phyloP scores from a whole-genome alignment of 306 rosid species.

The Geum urbanum region DNA sequence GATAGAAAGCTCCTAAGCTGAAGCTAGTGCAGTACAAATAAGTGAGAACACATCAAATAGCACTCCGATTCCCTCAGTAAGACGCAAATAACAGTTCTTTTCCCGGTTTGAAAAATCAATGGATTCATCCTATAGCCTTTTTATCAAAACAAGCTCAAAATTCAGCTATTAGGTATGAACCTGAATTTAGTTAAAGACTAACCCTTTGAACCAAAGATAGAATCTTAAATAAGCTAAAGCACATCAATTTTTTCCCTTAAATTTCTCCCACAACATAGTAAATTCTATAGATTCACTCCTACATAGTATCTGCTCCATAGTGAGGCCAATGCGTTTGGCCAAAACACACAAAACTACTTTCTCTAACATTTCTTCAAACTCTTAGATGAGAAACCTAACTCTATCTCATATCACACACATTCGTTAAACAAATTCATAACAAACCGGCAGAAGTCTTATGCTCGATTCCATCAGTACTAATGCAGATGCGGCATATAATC shows the following conservation, averaged over 20 bases:
- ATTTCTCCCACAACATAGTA: neutral
- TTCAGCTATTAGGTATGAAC: neutral
- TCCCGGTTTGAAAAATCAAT: neutral
- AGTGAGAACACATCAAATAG: neutral
- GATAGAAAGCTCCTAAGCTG: neutral
- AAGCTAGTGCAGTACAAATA: too few relatives aligned
- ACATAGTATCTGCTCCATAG: neutral
- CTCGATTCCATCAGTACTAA: too few relatives aligned
- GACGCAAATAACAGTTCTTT: neutral
- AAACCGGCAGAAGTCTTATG: too few relatives aligned
- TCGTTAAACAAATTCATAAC: too few relatives aligned
- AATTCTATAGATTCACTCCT: neutral
- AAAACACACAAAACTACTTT: neutral
- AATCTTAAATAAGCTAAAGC: neutral
- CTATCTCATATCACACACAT: too few relatives aligned
- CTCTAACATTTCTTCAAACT: neutral
- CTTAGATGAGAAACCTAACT: neutral
- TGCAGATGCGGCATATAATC: too few relatives aligned
- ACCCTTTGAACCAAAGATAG: neutral
- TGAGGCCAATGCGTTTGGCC: too few relatives aligned
- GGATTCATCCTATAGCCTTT: constrained; percentile 4
- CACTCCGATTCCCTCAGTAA: neutral
- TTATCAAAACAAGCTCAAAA: neutral
- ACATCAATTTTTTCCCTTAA: neutral
- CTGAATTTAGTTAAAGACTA: neutral